Conservation (phyloP, 305 asterid species). For the Solanum hybrid region DNA sequence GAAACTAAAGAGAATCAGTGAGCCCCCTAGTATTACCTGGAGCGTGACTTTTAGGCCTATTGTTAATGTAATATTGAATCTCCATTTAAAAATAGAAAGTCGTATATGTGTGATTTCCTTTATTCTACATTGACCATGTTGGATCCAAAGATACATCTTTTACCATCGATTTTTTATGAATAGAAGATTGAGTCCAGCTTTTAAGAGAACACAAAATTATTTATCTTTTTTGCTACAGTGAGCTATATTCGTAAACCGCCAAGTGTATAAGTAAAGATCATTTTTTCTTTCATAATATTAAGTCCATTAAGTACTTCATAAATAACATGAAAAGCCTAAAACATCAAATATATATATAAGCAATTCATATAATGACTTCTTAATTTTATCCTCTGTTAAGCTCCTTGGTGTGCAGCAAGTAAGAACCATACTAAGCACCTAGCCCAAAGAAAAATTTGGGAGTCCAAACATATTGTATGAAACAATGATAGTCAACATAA, state of each 20-base stretch:
- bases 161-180: background rate
- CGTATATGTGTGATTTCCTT: background rate
- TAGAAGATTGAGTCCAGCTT: background rate
- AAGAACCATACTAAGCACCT: background rate
- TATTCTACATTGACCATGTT: background rate
- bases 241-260: background rate
- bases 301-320: background rate
- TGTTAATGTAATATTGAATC: background rate
- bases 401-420: background rate
- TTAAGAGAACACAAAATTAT: background rate
- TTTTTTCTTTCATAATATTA: background rate
- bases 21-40: background rate
- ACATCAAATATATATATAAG: background rate
- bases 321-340: background rate
- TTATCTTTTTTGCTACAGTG: background rate
- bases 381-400: background rate
- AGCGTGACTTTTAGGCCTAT: background rate
- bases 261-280: background rate
- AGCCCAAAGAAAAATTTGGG: background rate
- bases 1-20: background rate
- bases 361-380: background rate
- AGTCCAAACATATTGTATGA: background rate
- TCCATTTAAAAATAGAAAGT: background rate
- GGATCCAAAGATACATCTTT: background rate
- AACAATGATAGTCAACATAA: background rate